Base-by-base conservation (phyloP, 202 grass and related monocot genomes). In the Zizania palustris region DNA sequence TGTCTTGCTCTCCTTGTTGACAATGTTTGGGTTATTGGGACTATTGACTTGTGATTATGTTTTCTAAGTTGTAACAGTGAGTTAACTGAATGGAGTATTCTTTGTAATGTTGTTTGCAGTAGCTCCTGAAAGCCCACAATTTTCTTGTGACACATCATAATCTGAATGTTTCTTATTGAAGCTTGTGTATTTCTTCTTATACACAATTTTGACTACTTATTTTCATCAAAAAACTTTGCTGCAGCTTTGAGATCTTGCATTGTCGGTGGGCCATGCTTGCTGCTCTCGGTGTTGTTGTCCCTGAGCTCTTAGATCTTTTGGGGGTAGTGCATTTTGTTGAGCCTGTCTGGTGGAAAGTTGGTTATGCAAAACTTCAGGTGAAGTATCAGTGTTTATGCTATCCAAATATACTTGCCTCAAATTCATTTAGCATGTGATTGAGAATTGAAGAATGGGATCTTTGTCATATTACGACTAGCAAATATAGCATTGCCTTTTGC, bases 301-400 rank as follows among this genome's bases (percentile, higher is more conserved):
- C 91, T 85, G 95, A 97, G 71, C 60, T 97, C 19, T 78, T 97
- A 76, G 89, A 93, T 80, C 68, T 90, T 72, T 81, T 90, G 80
- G 91, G 89, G 33, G 38, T 92, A 67, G 89, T 97, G 59, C 86
- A 94, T 83, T 97, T 97, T 67, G 77, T 90, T 42, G 95, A 97
- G 58, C 91, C 95, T 39, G 87, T 97, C 4, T 97, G 91, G 94
- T 97, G 94, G 94, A 97, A 92, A 92, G 94, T 97, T 90, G 89
- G 94, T 80, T 97, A 94, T 67, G 94, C 94, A 4, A 97, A 97
- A 76, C 94, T 97, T 88, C 91, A 97, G 88, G 93, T 91, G 70
- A 66, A 72, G 34, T 22, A 57, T 55, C 42, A 0, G 4, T 39
- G 5, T 28, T 68, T 7, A 34, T 63, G 16, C 40, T 83, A 54